Base-by-base conservation (phyloP, 2,329 filamentous ascomycete genomes). In the Apiospora malaysiana region DNA sequence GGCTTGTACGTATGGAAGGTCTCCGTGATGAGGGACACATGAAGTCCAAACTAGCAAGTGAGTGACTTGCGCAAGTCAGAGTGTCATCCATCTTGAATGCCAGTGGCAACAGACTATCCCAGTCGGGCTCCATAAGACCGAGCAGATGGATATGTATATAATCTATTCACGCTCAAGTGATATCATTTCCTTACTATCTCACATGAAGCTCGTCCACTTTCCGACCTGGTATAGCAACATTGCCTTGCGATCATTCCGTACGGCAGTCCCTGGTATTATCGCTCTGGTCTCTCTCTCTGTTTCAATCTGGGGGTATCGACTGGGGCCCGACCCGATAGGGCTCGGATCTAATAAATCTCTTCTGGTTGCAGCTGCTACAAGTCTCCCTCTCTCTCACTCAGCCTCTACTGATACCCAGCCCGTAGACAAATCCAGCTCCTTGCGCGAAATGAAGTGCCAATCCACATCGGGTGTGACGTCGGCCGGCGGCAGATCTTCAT, bases 401-500 rank as follows among this genome's bases (percentile, higher is more conserved):
- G n/a, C 56, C 2, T 63, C 51, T 37, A 63, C 27, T 32, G 56
- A 10, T 9, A 68, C 66, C 66, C 66, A 68, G 3, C 37, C 66
- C 16, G 43, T 47, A 0, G 43, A 27, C 16, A 42, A 8, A 16
- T 47, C 43, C 46, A 68, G 27, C 43, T 32, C 42, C 25, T 68
- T 43, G 42, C 66, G 66, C 9, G 43, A 27, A 14, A 68, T 47
- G 25, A 68, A 68, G 9, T 32, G 46, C 66, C 66, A 68, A 12
- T 68, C 66, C 8, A 32, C 25, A 32, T 45, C 42, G 25, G 18
- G 66, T 16, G 21, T 10, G 43, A 68, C 12, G 8, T 68, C 46
- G 25, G 43, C 66, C 25, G 66, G 66, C 18, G 66, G 66, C 43
- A 47, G 18, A 18, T 68, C 43, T 8, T 68, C 66, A 3, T 68